A percentile compares a stretch with the other conserved stretches of the same genome.
Conservation (phyloP, 371 early-diverging fungal genomes). For the Mycotypha africana region DNA sequence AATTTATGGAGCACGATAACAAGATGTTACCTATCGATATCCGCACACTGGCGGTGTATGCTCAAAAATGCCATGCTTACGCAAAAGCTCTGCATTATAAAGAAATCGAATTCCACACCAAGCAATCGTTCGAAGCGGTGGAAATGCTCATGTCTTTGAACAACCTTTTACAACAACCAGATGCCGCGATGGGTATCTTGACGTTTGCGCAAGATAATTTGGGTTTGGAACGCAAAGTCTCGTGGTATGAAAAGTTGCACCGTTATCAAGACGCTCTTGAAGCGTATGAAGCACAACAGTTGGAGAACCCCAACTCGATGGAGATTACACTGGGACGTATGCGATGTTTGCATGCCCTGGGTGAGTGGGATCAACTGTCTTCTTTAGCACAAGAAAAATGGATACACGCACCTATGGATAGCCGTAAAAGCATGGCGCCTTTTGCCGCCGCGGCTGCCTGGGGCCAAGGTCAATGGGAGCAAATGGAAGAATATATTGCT, state of each 20-base stretch:
- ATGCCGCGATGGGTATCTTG: constrained; percentile 94
- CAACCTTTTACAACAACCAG: constrained; percentile 92
- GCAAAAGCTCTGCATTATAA: constrained; percentile 97
- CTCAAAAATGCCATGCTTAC: constrained; percentile 91
- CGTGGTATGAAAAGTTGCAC: constrained; percentile 94
- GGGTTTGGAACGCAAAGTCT: constrained; percentile 81
- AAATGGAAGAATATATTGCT: constrained; percentile 87
- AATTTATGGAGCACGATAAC: constrained; percentile 98
- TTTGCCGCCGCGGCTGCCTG: constrained; percentile 94
- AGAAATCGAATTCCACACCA: constrained; percentile 90
- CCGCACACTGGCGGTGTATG: constrained; percentile 84
- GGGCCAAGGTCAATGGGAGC: constrained; percentile 90
- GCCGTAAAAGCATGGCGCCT: constrained; percentile 71
- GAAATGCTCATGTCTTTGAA: constrained; percentile 94
- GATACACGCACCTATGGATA: constrained; percentile 51
- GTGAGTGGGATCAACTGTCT: constrained; percentile 91
- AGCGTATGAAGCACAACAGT: constrained; percentile 82
- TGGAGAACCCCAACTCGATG: constrained; percentile 70
- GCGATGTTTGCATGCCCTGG: constrained; percentile 88
- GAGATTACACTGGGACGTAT: constrained; percentile 83
- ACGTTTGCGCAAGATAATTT: constrained; percentile 86
- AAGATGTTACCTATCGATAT: constrained; percentile 93
- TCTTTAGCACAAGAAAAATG: constrained; percentile 82
- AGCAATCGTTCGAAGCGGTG: constrained; percentile 82
- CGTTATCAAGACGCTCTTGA: constrained; percentile 94